phyloP scores from a whole-genome alignment of 257 asterid species.

The Solanum sejunctum region DNA sequence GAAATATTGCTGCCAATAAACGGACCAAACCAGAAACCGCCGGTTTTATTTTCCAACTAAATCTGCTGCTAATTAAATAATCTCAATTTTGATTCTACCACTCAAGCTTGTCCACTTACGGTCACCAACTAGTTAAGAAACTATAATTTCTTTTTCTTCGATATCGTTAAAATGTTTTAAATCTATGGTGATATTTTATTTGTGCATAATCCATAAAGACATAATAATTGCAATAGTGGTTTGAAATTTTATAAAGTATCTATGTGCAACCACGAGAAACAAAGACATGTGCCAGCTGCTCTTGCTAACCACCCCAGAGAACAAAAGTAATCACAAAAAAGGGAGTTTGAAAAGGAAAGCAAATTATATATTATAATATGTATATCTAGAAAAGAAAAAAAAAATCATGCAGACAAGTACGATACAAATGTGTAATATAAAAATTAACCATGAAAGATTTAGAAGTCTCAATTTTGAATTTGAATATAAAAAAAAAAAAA shows the following conservation, averaged over 20 bases:
- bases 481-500: background rate
- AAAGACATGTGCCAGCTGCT: background rate
- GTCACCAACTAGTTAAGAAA: background rate
- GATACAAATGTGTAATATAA: background rate
- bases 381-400: background rate
- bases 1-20: conserved; percentile 1
- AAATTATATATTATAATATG: background rate
- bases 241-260: background rate
- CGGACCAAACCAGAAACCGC: background rate
- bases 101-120: background rate
- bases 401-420: background rate
- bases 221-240: background rate
- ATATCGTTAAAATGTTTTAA: background rate
- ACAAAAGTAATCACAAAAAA: background rate
- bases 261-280: background rate
- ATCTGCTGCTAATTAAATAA: background rate
- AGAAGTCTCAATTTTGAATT: background rate
- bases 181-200: background rate
- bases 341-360: background rate
- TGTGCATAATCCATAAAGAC: background rate
- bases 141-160: no score
- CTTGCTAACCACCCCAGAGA: background rate
- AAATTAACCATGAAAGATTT: background rate
- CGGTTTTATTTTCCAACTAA: background rate
- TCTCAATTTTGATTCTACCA: background rate